phyloP scores from a whole-genome alignment of 805 yeast genomes.

The Spathaspora girioi region DNA sequence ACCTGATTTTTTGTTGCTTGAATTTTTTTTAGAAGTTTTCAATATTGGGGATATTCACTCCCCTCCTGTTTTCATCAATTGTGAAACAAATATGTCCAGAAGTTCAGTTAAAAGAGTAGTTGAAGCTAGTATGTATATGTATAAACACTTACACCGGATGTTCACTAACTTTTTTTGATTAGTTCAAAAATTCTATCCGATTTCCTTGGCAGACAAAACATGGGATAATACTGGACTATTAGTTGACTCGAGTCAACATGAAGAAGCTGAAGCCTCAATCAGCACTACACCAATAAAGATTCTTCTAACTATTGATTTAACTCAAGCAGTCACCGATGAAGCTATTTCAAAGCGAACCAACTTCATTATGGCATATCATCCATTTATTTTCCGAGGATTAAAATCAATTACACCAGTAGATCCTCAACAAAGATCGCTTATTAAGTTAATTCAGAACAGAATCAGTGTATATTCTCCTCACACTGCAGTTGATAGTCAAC shows the following conservation, averaged over 20 bases:
- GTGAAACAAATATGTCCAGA: conserved; percentile 29
- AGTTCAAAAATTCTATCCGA: conserved; percentile 79
- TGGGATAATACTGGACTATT: conserved; percentile 97
- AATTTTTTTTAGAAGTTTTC: neutral
- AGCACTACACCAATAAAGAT: conserved; percentile 20
- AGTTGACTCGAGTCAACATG: conserved; percentile 56
- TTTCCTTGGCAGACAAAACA: conserved; percentile 71
- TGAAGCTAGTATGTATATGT: conserved; percentile 33
- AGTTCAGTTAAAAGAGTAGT: conserved; percentile 41
- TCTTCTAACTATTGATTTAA: conserved; percentile 80
- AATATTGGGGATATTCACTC: neutral
- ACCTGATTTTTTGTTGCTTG: neutral
- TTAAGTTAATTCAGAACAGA: conserved; percentile 70
- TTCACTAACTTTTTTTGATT: conserved; percentile 7
- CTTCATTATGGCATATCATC: conserved; percentile 81
- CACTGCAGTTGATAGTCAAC: conserved; percentile 91
- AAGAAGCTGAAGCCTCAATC: conserved; percentile 11
- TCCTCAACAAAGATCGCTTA: conserved; percentile 78
- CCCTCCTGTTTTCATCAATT: neutral
- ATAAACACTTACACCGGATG: conserved; percentile 10
- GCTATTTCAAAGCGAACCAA: conserved; percentile 57
- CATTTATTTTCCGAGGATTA: conserved; percentile 87
- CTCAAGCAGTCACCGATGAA: conserved; percentile 79
- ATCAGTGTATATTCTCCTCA: conserved; percentile 93
- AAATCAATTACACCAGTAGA: conserved; percentile 61